These are phyloP conservation scores for Apophysomyces variabilis DNA, from an alignment of 371 early-diverging fungal genomes.

Conservation along the genomic window DNA sequence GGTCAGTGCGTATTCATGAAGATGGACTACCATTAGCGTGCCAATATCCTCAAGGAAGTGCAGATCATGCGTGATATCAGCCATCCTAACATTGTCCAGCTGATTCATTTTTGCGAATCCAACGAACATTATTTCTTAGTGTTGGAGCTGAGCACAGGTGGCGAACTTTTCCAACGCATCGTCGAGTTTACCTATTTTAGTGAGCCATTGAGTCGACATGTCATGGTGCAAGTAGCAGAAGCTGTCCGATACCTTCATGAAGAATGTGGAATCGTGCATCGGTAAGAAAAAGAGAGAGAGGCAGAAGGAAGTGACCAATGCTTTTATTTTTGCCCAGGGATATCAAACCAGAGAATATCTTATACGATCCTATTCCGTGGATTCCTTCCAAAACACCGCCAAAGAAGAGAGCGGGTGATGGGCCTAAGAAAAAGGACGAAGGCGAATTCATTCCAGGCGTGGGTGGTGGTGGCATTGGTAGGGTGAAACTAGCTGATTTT, in stretches of 20 bases:
- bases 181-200: conserved; percentile 83
- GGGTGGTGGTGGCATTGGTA: conserved; percentile 84
- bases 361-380: conserved; percentile 65
- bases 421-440: conserved; percentile 68
- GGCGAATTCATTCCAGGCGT: conserved; percentile 73
- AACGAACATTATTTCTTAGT: conserved; percentile 75
- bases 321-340: conserved; percentile 60
- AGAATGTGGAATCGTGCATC: conserved; percentile 87
- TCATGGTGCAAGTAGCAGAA: conserved; percentile 88
- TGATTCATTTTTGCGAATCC: conserved; percentile 73
- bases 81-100: conserved; percentile 81
- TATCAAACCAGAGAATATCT: conserved; percentile 89
- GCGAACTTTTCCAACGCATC: conserved; percentile 88
- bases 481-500: conserved; percentile 88
- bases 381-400: conserved; percentile 28
- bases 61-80: conserved; percentile 82
- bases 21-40: conserved; percentile 53
- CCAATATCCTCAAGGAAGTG: conserved; percentile 86
- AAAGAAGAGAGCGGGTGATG: conserved; percentile 32
- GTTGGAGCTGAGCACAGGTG: conserved; percentile 84
- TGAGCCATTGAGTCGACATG: conserved; percentile 78
- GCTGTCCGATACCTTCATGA: conserved; percentile 91
- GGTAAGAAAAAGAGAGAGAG: conserved; percentile 41
- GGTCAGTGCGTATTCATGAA: conserved; percentile 6
- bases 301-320: neutral